Evolutionary conservation across 2,329 filamentous ascomycete species (phyloP), one percentile per base, ranked within the genome.

Genomic region (Curvularia sp.): DNA sequence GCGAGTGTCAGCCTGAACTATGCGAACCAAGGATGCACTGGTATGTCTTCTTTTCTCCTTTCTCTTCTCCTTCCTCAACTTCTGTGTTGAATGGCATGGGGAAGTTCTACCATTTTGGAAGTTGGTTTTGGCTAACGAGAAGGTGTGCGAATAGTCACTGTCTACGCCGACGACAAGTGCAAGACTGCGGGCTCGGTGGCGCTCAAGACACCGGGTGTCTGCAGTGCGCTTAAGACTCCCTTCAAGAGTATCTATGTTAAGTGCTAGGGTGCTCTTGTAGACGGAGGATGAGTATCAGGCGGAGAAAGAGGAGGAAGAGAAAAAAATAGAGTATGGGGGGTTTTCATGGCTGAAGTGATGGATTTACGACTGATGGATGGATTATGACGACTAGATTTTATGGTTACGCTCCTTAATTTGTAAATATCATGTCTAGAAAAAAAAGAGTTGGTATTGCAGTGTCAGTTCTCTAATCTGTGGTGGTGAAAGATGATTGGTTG

Each of bases 1-100:
- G 49, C 56, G 0, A 64, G 61, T 18, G 44, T 65, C 22, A 43
- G 33, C 7, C 57, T 65, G 12, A 62, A 60, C 49, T 62, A 64
- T 22, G 58, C 59, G 4, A 57, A 61, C 15, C n/a, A 28, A 2
- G 63, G 63, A 15, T 65, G 63, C 35, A 58, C 62, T 30, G 55
- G 63, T 64, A 57, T 3, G 53, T 49, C 26, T 12, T 18, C 15
- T 43, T 24, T 24, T 43, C 18, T 24, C 41, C 26, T 24, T 15
- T 43, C 20, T 42, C 10, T 42, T 22, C 4, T 28, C 1, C 26
- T 28, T 28, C 26, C 2, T 4, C 22, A 0, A 3, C 22, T 24
- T 24, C 22, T 24, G 22, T 24, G 3, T 24, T 24, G 22, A 24
- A 24, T 4, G 22, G 4, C 22, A 24, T 24, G 22, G 22, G 22